phyloP scores from a whole-genome alignment of 805 yeast species.

The Naumovozyma baii region DNA sequence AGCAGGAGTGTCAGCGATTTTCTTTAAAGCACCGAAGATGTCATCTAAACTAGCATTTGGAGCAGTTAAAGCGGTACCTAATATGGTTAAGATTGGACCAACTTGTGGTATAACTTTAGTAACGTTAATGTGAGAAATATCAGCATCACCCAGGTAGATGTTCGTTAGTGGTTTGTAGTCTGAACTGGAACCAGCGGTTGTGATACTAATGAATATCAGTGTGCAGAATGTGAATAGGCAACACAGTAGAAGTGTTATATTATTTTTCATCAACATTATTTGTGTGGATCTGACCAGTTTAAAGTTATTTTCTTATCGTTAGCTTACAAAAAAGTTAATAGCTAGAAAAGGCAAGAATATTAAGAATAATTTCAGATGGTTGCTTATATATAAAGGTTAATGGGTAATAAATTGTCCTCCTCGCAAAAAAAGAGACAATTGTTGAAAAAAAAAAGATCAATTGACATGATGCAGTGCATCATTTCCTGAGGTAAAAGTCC shows the following conservation, averaged over 20 bases:
- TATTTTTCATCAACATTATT: slow-evolving; percentile 1
- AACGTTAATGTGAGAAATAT: slow-evolving; percentile 26
- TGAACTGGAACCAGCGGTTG: slow-evolving; percentile 27
- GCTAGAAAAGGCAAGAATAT: no score
- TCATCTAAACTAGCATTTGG: slow-evolving; percentile 13
- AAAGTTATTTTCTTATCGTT: no score
- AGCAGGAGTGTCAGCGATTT: slow-evolving; percentile 21
- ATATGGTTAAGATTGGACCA: slow-evolving; percentile 19
- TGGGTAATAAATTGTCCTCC: no score
- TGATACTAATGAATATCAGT: slow-evolving; percentile 23
- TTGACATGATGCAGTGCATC: no score
- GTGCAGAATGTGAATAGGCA: slow-evolving; percentile 20
- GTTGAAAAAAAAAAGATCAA: no score
- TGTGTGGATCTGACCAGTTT: no score
- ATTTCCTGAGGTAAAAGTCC: no score
- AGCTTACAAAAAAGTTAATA: neutral
- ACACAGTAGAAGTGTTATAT: slow-evolving; percentile 3
- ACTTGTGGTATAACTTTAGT: slow-evolving; percentile 27
- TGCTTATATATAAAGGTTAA: no score
- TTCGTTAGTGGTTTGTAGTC: slow-evolving; percentile 25
- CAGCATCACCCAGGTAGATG: slow-evolving; percentile 27
- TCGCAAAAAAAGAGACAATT: no score
- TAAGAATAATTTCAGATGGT: no score
- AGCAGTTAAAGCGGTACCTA: slow-evolving; percentile 22
- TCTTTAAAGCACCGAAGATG: slow-evolving; percentile 19